Evolutionary conservation across 805 yeast genomes (phyloP).

Genomic region (Helenozyma rhizophorensis): DNA sequence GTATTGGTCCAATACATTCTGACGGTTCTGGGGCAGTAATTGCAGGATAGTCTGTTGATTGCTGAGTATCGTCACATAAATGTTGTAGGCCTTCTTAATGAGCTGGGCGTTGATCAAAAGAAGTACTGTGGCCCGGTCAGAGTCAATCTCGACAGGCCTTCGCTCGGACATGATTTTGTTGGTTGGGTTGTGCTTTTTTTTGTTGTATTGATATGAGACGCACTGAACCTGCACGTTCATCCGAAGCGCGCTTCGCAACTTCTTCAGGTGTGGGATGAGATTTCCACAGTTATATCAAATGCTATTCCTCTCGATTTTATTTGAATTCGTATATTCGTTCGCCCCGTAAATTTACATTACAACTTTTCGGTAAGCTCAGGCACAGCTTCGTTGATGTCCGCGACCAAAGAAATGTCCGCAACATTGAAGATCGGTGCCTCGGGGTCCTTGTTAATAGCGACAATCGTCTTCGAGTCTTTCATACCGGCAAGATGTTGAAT

Average conservation of each 20-base stretch:
- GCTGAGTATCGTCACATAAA: conserved; percentile 31
- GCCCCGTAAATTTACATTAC: no score
- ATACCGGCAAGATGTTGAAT: conserved; percentile 98
- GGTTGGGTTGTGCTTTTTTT: no score
- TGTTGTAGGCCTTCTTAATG: conserved; percentile 35
- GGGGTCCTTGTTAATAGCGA: conserved; percentile 90
- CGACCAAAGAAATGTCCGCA: conserved; percentile 87
- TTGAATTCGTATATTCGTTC: no score
- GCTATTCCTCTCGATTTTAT: no score
- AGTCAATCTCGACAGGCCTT: conserved; percentile 24
- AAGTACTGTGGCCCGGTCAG: conserved; percentile 40
- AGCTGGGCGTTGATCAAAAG: conserved; percentile 40
- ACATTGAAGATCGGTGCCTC: conserved; percentile 91
- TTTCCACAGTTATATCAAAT: no score
- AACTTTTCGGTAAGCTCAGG: conserved; percentile 88
- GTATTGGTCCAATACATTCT: conserved; percentile 30
- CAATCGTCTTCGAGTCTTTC: conserved; percentile 93
- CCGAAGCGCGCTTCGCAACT: no score
- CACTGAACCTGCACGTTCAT: no score
- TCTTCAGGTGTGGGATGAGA: no score
- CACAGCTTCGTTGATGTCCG: conserved; percentile 77
- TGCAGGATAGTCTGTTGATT: conserved; percentile 32
- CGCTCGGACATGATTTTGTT: conserved; percentile 8
- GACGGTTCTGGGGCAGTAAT: conserved; percentile 30
- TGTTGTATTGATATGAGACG: no score